A percentile compares a stretch with the other conserved stretches of the same genome.
These are phyloP conservation scores for Globisporangium canariense DNA, from an alignment of 352 stramenopile species.

Conservation along the genomic window DNA sequence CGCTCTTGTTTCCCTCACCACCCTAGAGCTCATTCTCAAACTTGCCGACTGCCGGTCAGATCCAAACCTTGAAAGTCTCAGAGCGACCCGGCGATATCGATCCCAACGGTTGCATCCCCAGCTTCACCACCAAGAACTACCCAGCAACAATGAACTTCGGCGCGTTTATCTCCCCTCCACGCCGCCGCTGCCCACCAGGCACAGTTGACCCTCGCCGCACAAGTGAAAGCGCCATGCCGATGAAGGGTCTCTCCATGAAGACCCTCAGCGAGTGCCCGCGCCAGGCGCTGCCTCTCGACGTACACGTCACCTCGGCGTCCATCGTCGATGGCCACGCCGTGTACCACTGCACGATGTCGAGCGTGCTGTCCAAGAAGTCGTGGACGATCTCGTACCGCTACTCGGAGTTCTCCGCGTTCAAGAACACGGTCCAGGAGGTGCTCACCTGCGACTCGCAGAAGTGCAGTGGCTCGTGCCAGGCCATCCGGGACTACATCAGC, in stretches of 20 bases:
- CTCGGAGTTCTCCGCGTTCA: constrained; percentile 61
- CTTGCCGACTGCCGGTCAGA: constrained; percentile 7
- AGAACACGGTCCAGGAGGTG: constrained; percentile 38
- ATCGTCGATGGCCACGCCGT: constrained; percentile 37
- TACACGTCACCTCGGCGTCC: constrained; percentile 35
- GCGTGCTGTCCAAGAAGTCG: constrained; percentile 37
- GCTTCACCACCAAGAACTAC: neutral
- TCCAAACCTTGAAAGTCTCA: neutral
- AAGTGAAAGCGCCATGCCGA: constrained; percentile 35
- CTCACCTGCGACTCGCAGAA: constrained; percentile 54
- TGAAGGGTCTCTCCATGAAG: constrained; percentile 51
- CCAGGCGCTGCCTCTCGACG: constrained; percentile 43
- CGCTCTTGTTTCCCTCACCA: neutral
- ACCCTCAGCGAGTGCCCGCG: constrained; percentile 34
- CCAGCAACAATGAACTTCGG: constrained; percentile 12
- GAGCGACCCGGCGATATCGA: neutral
- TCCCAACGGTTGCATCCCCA: constrained; percentile 3
- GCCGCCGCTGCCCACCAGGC: constrained; percentile 9
- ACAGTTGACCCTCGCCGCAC: neutral
- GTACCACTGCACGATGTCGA: constrained; percentile 50
- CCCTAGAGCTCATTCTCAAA: constrained; percentile 11
- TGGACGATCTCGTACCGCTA: constrained; percentile 61
- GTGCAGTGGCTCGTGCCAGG: constrained; percentile 63
- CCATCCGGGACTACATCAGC: constrained; percentile 57
- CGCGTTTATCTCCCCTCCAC: constrained; percentile 14